Evolutionary conservation across 371 early-diverging fungal species (phyloP).

Genomic region (Haplosporangium sp.): DNA sequence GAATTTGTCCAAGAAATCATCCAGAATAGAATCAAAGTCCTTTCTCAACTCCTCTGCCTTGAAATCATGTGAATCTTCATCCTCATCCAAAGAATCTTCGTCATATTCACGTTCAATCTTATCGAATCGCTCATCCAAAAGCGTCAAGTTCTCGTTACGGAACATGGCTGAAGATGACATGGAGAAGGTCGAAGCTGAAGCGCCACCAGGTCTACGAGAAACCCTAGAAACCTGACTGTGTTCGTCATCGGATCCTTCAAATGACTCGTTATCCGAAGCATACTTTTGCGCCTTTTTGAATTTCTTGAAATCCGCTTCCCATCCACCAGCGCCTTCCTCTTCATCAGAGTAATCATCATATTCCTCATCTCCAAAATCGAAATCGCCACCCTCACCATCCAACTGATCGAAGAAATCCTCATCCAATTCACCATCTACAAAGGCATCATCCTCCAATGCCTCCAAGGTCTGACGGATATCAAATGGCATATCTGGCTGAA

Average conservation of each 20-base stretch:
- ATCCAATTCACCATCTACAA: constrained; percentile 78
- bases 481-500: constrained; percentile 83
- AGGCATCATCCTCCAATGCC: constrained; percentile 92
- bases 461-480: constrained; percentile 88
- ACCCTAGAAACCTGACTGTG: constrained; percentile 31
- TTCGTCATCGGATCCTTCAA: constrained; percentile 57
- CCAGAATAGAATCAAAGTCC: constrained; percentile 81
- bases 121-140: constrained; percentile 95
- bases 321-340: constrained; percentile 61
- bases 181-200: constrained; percentile 65
- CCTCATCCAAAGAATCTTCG: constrained; percentile 70
- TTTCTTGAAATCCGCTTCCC: constrained; percentile 80
- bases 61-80: constrained; percentile 66
- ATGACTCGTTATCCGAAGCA: constrained; percentile 55
- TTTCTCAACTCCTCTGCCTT: constrained; percentile 63
- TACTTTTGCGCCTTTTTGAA: constrained; percentile 56
- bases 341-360: constrained; percentile 62
- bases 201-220: constrained; percentile 37
- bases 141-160: constrained; percentile 87
- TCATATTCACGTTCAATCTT: constrained; percentile 82
- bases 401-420: constrained; percentile 83
- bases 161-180: constrained; percentile 94
- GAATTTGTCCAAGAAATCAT: constrained; percentile 90
- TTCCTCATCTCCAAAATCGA: constrained; percentile 63
- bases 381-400: constrained; percentile 60